Base-by-base conservation (phyloP, 176 grass and related monocot genomes). In the Zizania latifolia region DNA sequence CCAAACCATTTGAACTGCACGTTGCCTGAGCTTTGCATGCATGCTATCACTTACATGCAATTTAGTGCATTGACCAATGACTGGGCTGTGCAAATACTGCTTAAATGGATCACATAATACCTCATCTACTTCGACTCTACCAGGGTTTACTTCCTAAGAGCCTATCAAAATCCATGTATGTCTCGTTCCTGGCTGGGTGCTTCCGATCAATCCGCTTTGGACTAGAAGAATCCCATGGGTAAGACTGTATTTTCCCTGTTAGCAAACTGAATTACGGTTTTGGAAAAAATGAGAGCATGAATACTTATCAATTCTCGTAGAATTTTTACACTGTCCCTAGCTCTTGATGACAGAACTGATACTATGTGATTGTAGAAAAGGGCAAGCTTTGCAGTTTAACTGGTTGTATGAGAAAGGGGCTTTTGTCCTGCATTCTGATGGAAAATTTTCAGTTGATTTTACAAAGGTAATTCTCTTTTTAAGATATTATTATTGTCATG, bases 201-300 rank as follows among this genome's bases (percentile, higher is more conserved):
- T 97, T 97, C 56, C 77, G 94, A 55, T 97, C 94, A 15, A 93
- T 89, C 29, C 88, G 90, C 26, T 93, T 97, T 72, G 94, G 94
- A 31, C 81, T 97, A 23, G 81, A 93, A 91, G 94, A 97, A 89
- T 86, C 94, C 55, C 94, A 97, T 83, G 94, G 94, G 94, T 97
- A 89, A 83, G 75, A 30, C 38, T 77, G 32, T 55, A 68, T 84
- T 56, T 65, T 78, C 48, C 38, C 1, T 68, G 43, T 24, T 54
- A 72, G 6, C 72, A 64, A 56, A 70, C 38, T 45, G 26, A 59
- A 68, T 6, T 59, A 56, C 11, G 4, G 30, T 14, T 26, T 15
- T 4, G 16, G 8, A 2, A 46, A 53, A 24, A 7, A 48, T n/a
- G 33, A 30, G 1, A 39, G 21, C 39, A 36, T 37, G 22, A 5